phyloP scores from a whole-genome alignment of 2,329 filamentous ascomycete species.

The Thyridium curvatum region DNA sequence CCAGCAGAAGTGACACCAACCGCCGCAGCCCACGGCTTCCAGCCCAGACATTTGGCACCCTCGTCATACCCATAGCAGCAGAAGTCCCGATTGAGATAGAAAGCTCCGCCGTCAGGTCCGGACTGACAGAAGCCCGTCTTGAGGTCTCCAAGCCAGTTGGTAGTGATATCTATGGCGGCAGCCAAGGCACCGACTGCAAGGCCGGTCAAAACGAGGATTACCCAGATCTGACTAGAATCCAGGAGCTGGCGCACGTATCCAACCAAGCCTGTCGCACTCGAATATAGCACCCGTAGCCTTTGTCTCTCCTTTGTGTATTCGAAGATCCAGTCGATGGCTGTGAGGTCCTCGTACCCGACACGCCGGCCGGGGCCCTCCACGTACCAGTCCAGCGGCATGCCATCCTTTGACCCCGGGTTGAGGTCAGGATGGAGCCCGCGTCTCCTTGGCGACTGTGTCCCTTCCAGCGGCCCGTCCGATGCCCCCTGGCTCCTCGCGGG shows the following conservation, averaged over 20 bases:
- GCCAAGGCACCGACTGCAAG: conserved; percentile 78
- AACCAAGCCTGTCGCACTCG: conserved; percentile 61
- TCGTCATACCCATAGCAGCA: conserved; percentile 92
- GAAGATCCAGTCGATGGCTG: conserved; percentile 99
- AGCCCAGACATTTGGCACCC: conserved; percentile 74
- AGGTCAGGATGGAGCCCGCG: not conserved
- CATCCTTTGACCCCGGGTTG: conserved; percentile 33
- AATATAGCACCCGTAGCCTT: conserved; percentile 69
- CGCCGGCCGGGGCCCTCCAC: conserved; percentile 81
- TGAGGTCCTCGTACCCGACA: conserved; percentile 92
- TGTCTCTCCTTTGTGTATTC: conserved; percentile 96
- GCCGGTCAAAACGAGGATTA: conserved; percentile 80
- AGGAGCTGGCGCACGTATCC: conserved; percentile 68
- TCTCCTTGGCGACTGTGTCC: conserved; percentile 3
- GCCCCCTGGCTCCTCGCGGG: not conserved
- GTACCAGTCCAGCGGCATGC: conserved; percentile 68
- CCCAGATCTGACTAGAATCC: conserved; percentile 88
- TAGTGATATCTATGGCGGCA: conserved; percentile 82
- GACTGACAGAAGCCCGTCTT: conserved; percentile 84
- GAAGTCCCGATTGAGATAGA: conserved; percentile 86
- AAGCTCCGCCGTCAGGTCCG: conserved; percentile 70
- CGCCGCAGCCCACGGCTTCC: conserved; percentile 78
- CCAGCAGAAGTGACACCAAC: conserved; percentile 58
- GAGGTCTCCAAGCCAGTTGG: conserved; percentile 88
- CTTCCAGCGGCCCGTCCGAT: not conserved